A percentile compares a stretch with the other conserved stretches of the same genome.
phyloP scores from a whole-genome alignment of 2,329 filamentous ascomycete genomes.

The Beauveria sp. region DNA sequence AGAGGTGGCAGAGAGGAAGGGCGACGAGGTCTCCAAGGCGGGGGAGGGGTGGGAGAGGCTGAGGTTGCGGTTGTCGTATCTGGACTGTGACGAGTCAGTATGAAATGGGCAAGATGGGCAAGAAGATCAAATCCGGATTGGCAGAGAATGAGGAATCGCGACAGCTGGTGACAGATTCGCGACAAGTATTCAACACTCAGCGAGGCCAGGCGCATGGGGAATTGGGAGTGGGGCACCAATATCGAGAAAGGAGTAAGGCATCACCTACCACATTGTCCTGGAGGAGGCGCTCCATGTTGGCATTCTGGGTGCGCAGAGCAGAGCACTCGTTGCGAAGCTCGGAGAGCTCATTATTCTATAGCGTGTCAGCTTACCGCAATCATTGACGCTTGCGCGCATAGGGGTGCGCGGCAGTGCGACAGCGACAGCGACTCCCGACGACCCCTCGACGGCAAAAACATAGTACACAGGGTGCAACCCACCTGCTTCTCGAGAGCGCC shows the following conservation, averaged over 20 bases:
- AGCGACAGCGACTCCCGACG: neutral
- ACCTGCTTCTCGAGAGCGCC: slow-evolving; percentile 13
- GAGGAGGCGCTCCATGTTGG: slow-evolving; percentile 17
- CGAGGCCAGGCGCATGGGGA: neutral
- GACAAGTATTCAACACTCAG: neutral
- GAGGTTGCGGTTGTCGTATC: slow-evolving; percentile 6
- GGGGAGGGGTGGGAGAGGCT: slow-evolving; percentile 5
- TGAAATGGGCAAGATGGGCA: neutral
- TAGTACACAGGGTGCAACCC: slow-evolving; percentile 1
- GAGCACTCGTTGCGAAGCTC: slow-evolving; percentile 19
- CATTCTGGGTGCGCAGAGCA: slow-evolving; percentile 18
- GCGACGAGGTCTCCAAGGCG: slow-evolving; percentile 8
- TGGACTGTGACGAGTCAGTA: neutral
- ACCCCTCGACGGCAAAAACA: slow-evolving; percentile 4
- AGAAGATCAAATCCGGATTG: too few species aligned
- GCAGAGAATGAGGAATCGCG: neutral
- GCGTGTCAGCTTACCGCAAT: neutral
- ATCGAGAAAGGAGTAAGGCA: slow-evolving; percentile 1
- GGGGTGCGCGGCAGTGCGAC: neutral
- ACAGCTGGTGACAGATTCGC: neutral
- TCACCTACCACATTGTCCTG: slow-evolving; percentile 16
- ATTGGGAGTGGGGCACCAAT: neutral
- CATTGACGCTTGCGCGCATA: neutral
- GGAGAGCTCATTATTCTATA: slow-evolving; percentile 17
- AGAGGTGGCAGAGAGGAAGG: slow-evolving; percentile 12